Percentiles rank a stretch among this genome's conserved stretches.
These are phyloP conservation scores for Phytophthora constricta DNA, from an alignment of 352 stramenopile species.

Conservation along the genomic window DNA sequence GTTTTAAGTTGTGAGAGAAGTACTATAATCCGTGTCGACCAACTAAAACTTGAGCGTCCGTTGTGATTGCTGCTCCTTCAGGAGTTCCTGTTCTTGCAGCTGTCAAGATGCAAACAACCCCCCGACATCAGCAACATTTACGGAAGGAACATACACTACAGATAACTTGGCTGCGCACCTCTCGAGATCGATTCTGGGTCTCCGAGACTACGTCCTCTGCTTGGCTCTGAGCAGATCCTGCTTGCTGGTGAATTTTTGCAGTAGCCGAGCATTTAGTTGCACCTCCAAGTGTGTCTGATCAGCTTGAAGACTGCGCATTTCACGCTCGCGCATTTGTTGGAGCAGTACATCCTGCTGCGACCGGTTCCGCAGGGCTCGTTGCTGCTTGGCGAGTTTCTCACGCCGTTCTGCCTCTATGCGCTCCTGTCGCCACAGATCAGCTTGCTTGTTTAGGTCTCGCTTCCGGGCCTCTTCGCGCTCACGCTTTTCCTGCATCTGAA, in stretches of 20 bases:
- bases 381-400: slow-evolving; percentile 57
- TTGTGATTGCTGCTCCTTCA: slow-evolving; percentile 36
- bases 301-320: slow-evolving; percentile 58
- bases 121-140: background rate
- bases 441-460: slow-evolving; percentile 77
- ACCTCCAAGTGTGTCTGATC: slow-evolving; percentile 78
- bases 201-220: slow-evolving; percentile 63
- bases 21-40: too few species aligned
- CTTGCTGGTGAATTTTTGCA: slow-evolving; percentile 79
- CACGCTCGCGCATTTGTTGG: slow-evolving; percentile 78
- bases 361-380: slow-evolving; percentile 57
- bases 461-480: slow-evolving; percentile 57
- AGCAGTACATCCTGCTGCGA: slow-evolving; percentile 70
- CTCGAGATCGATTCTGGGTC: slow-evolving; percentile 76
- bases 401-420: slow-evolving; percentile 60
- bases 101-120: slow-evolving; percentile 19
- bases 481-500: slow-evolving; percentile 81
- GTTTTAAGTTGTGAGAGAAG: too few species aligned
- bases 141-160: background rate
- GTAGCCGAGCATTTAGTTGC: slow-evolving; percentile 72
- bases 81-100: slow-evolving; percentile 65
- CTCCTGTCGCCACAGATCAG: slow-evolving; percentile 81
- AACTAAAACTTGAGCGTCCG: slow-evolving; percentile 42
- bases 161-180: slow-evolving; percentile 41
- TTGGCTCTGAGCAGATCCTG: slow-evolving; percentile 43